Percentiles rank a stretch among this genome's conserved stretches.
Evolutionary conservation across 208 protist species (phyloP).

Genomic region (Trypanosoma avium): DNA sequence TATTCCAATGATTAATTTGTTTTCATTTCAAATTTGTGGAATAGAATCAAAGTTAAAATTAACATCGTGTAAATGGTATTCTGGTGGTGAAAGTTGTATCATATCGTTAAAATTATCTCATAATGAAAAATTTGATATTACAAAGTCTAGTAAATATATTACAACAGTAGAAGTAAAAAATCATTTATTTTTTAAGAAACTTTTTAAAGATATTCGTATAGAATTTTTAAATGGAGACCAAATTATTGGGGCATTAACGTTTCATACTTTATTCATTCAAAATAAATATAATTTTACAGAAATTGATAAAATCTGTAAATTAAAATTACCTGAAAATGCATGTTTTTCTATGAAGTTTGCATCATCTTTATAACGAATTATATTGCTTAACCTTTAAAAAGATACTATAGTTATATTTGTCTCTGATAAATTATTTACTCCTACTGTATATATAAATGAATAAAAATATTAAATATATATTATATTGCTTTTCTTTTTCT

Average conservation of each 20-base stretch:
- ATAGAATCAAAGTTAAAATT: not conserved
- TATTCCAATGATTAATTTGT: constrained; percentile 33
- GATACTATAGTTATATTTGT: not conserved
- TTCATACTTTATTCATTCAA: constrained; percentile 58
- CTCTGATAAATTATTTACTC: too few species aligned
- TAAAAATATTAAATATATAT: too few species aligned
- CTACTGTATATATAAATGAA: too few species aligned
- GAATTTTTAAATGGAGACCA: constrained; percentile 29
- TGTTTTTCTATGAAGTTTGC: constrained; percentile 10
- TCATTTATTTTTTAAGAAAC: constrained; percentile 1
- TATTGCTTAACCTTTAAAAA: constrained; percentile 2
- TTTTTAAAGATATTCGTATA: constrained; percentile 35
- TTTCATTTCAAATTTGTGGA: constrained; percentile 12
- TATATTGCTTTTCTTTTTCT: too few species aligned
- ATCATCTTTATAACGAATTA: not conserved
- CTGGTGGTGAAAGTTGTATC: not conserved
- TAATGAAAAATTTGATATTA: not conserved
- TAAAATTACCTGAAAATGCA: constrained; percentile 23
- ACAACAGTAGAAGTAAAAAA: constrained; percentile 1
- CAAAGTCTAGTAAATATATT: not conserved
- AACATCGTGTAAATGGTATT: constrained; percentile 19
- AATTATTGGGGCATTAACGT: constrained; percentile 36
- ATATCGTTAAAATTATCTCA: not conserved
- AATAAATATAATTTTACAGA: constrained; percentile 26
- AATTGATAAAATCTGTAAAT: constrained; percentile 50